These are phyloP conservation scores for Otatea glauca DNA, from an alignment of 176 grass and related monocot species.

Conservation along the genomic window DNA sequence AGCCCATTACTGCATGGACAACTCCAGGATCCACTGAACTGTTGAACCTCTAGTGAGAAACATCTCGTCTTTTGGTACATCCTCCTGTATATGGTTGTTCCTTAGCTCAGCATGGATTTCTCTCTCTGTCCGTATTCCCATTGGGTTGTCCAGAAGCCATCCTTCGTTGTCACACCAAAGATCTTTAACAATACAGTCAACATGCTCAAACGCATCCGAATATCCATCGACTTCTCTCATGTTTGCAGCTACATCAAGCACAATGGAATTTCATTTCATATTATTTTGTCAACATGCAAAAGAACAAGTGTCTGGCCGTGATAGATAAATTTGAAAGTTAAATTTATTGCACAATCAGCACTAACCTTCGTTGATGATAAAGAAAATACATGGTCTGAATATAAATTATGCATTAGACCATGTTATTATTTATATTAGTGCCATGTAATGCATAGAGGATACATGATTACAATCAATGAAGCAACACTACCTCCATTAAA, in stretches of 20 bases:
- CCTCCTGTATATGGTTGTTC: conserved; percentile 82
- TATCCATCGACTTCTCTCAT: conserved; percentile 84
- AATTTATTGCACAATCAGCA: conserved; percentile 12
- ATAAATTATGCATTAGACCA: not conserved
- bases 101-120: conserved; percentile 92
- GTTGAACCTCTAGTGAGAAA: conserved; percentile 18
- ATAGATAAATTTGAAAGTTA: not conserved
- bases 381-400: not conserved
- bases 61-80: conserved; percentile 76
- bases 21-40: conserved; percentile 6
- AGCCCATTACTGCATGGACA: not conserved
- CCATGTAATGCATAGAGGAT: not conserved
- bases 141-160: conserved; percentile 77
- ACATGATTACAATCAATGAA: not conserved
- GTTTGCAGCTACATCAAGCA: conserved; percentile 75
- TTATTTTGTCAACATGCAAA: not conserved
- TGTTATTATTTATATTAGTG: not conserved
- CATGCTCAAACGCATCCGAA: conserved; percentile 65
- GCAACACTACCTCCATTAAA: too few species aligned
- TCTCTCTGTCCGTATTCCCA: conserved; percentile 89
- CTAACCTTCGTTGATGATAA: not conserved
- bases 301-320: not conserved
- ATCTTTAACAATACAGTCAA: conserved; percentile 55
- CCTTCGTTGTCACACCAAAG: conserved; percentile 63
- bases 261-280: not conserved